Conservation (phyloP, 768 basidiomycete species). For the Termitomyces heimii region DNA sequence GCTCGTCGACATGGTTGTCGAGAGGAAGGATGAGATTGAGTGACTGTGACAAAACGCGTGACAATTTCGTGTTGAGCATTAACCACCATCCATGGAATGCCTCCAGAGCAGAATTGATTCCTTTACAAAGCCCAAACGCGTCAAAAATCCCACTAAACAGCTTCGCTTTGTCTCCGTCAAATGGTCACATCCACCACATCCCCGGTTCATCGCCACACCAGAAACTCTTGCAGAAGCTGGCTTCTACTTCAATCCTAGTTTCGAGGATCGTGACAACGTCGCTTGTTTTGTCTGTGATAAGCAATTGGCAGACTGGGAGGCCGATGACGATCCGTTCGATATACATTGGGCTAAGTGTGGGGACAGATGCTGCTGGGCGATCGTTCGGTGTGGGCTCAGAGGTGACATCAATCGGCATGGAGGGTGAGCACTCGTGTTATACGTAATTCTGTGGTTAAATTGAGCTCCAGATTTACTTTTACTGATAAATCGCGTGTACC, state of each 20-base stretch:
- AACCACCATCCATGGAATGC: constrained; percentile 39
- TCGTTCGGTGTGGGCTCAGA: constrained; percentile 64
- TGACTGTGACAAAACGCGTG: constrained; percentile 23
- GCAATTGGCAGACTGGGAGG: constrained; percentile 80
- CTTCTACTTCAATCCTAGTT: constrained; percentile 75
- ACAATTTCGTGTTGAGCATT: constrained; percentile 25
- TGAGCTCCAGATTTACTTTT: constrained; percentile 47
- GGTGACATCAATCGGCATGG: constrained; percentile 52
- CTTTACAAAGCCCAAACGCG: constrained; percentile 56
- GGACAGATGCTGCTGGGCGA: constrained; percentile 71
- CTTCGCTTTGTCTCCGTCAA: constrained; percentile 43
- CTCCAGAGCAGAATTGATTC: constrained; percentile 59
- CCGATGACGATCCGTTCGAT: constrained; percentile 77
- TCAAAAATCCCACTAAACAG: constrained; percentile 48
- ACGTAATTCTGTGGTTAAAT: background rate
- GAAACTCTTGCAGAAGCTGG: constrained; percentile 80
- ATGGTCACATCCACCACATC: constrained; percentile 68
- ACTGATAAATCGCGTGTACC: constrained; percentile 59
- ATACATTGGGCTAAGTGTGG: constrained; percentile 75
- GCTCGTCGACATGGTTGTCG: constrained; percentile 8
- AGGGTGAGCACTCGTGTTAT: constrained; percentile 29
- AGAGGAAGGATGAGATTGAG: background rate
- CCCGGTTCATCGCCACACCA: constrained; percentile 61
- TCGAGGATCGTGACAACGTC: constrained; percentile 67
- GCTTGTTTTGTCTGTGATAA: constrained; percentile 83